phyloP scores from a whole-genome alignment of 495 filamentous ascomycete genomes.

The Aspergillus cavernicola region DNA sequence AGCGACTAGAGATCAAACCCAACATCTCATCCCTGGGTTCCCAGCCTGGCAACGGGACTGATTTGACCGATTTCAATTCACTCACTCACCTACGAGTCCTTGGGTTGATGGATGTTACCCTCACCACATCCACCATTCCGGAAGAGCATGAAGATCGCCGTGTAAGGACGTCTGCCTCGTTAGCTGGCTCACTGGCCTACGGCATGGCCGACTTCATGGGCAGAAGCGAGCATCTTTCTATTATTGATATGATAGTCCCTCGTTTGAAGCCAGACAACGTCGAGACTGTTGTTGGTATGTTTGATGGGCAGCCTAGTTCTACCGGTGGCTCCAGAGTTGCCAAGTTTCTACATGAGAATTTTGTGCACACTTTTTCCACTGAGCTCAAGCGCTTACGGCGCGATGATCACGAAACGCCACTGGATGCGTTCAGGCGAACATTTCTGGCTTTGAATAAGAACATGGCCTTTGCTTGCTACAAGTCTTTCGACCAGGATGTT shows the following conservation, averaged over 20 bases:
- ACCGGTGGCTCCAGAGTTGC: conserved; percentile 90
- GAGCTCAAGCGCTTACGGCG: conserved; percentile 64
- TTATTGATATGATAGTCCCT: conserved; percentile 96
- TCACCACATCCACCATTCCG: conserved; percentile 86
- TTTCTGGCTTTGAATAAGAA: conserved; percentile 93
- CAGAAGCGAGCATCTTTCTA: conserved; percentile 88
- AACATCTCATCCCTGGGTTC: conserved; percentile 52
- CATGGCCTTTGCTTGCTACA: conserved; percentile 79
- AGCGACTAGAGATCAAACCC: conserved; percentile 93
- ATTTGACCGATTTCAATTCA: conserved; percentile 87
- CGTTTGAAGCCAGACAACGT: conserved; percentile 86
- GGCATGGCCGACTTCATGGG: conserved; percentile 98
- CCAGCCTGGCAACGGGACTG: conserved; percentile 53
- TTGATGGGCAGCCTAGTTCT: conserved; percentile 84
- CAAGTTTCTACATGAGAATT: conserved; percentile 93
- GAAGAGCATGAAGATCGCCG: conserved; percentile 93
- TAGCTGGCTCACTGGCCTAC: conserved; percentile 83
- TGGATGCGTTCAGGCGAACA: conserved; percentile 78
- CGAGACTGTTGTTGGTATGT: conserved; percentile 87
- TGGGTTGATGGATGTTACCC: conserved; percentile 96
- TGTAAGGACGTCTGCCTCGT: conserved; percentile 90
- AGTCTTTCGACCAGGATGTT: conserved; percentile 65
- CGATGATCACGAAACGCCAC: conserved; percentile 60
- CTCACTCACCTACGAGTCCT: conserved; percentile 83
- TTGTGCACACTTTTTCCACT: conserved; percentile 74